These are phyloP conservation scores for Tolypocladium inflatum DNA, from an alignment of 2,329 filamentous ascomycete species.

Conservation along the genomic window DNA sequence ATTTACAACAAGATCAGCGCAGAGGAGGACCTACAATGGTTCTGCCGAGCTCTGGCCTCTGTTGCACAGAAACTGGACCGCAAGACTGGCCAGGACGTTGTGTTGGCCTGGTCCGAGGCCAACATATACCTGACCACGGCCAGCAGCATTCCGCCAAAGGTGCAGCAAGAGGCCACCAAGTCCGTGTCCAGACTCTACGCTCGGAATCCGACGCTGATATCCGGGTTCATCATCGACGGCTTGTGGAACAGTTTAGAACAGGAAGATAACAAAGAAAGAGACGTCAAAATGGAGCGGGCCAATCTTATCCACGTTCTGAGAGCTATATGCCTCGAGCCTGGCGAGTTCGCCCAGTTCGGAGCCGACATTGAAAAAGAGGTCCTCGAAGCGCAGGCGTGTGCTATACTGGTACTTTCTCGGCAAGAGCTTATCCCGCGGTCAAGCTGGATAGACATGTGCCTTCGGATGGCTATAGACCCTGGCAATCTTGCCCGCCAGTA, in stretches of 20 bases:
- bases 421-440: constrained; percentile 66
- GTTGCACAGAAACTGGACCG: constrained; percentile 46
- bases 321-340: constrained; percentile 52
- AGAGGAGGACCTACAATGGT: constrained; percentile 72
- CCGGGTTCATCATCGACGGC: constrained; percentile 56
- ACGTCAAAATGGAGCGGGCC: constrained; percentile 57
- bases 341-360: constrained; percentile 35
- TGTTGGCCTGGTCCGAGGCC: constrained; percentile 71
- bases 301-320: constrained; percentile 54
- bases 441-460: constrained; percentile 83
- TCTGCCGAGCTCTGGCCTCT: constrained; percentile 58
- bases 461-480: constrained; percentile 74
- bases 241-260: constrained; percentile 73
- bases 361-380: constrained; percentile 33
- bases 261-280: constrained; percentile 64
- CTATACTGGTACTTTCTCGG: constrained; percentile 68
- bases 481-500: constrained; percentile 62
- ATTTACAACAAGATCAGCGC: constrained; percentile 71
- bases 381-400: constrained; percentile 63
- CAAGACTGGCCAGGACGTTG: constrained; percentile 36
- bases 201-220: constrained; percentile 46
- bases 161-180: constrained; percentile 54
- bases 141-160: constrained; percentile 45
- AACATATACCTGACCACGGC: constrained; percentile 72
- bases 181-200: constrained; percentile 58